Base-by-base conservation (phyloP, 1,284 basidiomycete species). In the Phellopilus nigrolimitatus region DNA sequence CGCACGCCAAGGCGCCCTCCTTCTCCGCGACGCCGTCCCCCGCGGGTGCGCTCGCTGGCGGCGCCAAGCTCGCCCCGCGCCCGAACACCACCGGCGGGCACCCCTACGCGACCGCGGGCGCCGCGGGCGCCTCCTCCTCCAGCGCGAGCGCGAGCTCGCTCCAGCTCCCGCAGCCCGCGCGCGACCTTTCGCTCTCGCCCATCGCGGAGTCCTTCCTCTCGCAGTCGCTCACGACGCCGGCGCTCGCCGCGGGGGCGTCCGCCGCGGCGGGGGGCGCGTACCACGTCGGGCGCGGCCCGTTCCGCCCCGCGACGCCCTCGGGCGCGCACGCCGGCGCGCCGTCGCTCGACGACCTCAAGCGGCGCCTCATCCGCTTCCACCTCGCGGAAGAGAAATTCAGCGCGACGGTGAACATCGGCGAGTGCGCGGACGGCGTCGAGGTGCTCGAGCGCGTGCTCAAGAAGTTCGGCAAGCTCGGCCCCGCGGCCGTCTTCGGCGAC, bases 331-430 rank as follows among this genome's bases (percentile, higher is more conserved):
- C 63, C 43, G 64, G 66, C 42, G 68, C 75, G 1, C 74, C 80
- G 4, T 83, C 86, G 0, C 68, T 90, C 19, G 88, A 92, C 53
- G 89, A 93, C 58, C 71, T 94, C 44, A 75, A 85, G 40, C 75
- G 84, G 45, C 89, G 88, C 64, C 70, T 91, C 12, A 84, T 97
- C 62, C 95, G 91, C 66, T 95, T 97, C 64, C 74, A 83, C 38
- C 74, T 92, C 46, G 82, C 84, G 1, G 92, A 91, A 17, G 88
- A 90, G 44, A 81, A 68, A 21, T 78, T 84, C 47, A 83, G 85
- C 19, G 78, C 78, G 39, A 88, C 85, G 0, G 80, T 97, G 55
- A 85, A 94, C 62, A 83, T 92, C 9, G 78, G 81, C 1, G 81
- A 86, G 41, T 93, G 88, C 61, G 73, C 74, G 1, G 84, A 83